phyloP scores from a whole-genome alignment of 805 yeast genomes.

The Maudiozyma pseudohumilis region DNA sequence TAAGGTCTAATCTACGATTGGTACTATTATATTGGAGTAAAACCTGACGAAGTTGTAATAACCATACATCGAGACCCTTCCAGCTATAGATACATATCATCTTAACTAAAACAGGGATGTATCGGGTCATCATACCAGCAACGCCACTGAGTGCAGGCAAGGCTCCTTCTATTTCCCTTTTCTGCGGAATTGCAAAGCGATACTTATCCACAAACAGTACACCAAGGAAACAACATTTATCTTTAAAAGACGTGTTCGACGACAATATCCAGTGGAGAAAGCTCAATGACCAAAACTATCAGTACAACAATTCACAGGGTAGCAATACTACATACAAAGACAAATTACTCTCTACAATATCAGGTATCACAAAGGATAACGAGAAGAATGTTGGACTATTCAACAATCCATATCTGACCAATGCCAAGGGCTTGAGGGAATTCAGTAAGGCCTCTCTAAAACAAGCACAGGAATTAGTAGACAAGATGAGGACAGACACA shows the following conservation, averaged over 20 bases:
- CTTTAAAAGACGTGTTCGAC: conserved; percentile 46
- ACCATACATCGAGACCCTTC: too few relatives aligned
- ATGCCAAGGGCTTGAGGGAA: conserved; percentile 59
- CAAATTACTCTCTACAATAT: conserved; percentile 6
- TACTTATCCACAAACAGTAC: not conserved
- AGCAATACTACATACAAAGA: conserved; percentile 5
- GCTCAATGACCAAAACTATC: conserved; percentile 33
- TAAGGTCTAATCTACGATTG: too few relatives aligned
- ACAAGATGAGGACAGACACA: conserved; percentile 41
- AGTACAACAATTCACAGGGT: conserved; percentile 3
- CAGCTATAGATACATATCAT: too few relatives aligned
- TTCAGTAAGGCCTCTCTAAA: conserved; percentile 58
- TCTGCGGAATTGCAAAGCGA: too few relatives aligned
- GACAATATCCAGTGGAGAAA: conserved; percentile 46
- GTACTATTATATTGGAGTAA: too few relatives aligned
- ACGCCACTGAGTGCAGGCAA: too few relatives aligned
- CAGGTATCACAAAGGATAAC: not conserved
- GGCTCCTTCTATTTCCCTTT: too few relatives aligned
- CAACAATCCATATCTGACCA: conserved; percentile 54
- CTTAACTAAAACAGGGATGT: too few relatives aligned
- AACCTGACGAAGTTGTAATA: too few relatives aligned
- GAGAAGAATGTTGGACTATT: conserved; percentile 51
- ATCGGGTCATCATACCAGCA: too few relatives aligned
- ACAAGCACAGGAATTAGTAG: conserved; percentile 54
- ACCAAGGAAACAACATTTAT: not conserved